These are phyloP conservation scores for Sanguinoderma infundibulare DNA, from an alignment of 1,284 basidiomycete genomes.

Conservation along the genomic window DNA sequence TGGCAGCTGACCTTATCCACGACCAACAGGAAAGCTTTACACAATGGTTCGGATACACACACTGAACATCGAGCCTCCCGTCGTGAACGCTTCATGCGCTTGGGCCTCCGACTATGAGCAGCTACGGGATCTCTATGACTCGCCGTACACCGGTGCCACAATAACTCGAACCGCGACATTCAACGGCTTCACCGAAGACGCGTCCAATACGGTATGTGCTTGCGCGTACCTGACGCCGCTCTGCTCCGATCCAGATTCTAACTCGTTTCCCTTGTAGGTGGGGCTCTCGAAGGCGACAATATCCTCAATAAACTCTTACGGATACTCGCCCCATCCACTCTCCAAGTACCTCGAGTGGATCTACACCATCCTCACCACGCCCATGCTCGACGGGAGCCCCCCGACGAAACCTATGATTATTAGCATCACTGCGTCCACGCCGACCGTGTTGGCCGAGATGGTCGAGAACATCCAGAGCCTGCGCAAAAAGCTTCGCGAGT, in stretches of 20 bases:
- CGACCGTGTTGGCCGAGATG: slow-evolving; percentile 56
- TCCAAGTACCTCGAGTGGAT: slow-evolving; percentile 67
- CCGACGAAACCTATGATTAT: slow-evolving; percentile 72
- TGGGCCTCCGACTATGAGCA: slow-evolving; percentile 76
- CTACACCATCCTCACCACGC: slow-evolving; percentile 48
- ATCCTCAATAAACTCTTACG: slow-evolving; percentile 78
- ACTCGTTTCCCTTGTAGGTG: slow-evolving; percentile 45
- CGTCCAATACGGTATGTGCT: slow-evolving; percentile 56
- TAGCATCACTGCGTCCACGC: slow-evolving; percentile 68
- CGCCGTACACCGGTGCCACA: slow-evolving; percentile 71
- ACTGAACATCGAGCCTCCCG: slow-evolving; percentile 55
- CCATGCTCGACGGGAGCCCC: slow-evolving; percentile 28
- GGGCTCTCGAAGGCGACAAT: slow-evolving; percentile 52
- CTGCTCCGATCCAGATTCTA: background rate
- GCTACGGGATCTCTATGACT: slow-evolving; percentile 65
- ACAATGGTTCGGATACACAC: slow-evolving; percentile 55
- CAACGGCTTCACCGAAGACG: slow-evolving; percentile 67
- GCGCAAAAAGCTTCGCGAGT: slow-evolving; percentile 45
- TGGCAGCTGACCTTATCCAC: background rate
- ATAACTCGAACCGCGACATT: slow-evolving; percentile 77
- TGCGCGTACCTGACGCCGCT: background rate
- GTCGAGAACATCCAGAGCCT: slow-evolving; percentile 60
- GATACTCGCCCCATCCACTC: slow-evolving; percentile 79
- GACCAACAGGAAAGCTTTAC: background rate
- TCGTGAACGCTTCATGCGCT: slow-evolving; percentile 77